phyloP scores from a whole-genome alignment of 148 eudicot species.

The Simmondsia chinensis region DNA sequence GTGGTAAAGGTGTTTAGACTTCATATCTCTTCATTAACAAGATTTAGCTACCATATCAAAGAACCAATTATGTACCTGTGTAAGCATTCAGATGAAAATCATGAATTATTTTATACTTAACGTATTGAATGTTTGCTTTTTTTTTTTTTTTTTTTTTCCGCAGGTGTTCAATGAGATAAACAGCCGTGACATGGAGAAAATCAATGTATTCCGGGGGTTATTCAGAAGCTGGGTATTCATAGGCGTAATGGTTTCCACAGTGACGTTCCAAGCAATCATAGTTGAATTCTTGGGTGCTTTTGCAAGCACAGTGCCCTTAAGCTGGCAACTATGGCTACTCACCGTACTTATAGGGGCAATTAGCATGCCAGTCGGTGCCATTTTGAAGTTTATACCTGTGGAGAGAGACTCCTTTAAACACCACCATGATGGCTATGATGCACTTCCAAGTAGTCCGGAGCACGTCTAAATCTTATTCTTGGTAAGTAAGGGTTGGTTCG shows the following conservation, averaged over 20 bases:
- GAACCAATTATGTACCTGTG: too few relatives aligned
- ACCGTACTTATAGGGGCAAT: slow-evolving; percentile 58
- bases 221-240: slow-evolving; percentile 77
- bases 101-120: too few relatives aligned
- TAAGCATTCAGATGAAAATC: too few relatives aligned
- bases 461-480: slow-evolving; percentile 50
- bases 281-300: slow-evolving; percentile 84
- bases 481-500: too few relatives aligned
- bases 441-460: slow-evolving; percentile 55
- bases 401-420: slow-evolving; percentile 14
- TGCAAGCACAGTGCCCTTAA: slow-evolving; percentile 85
- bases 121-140: too few relatives aligned
- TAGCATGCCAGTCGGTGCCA: slow-evolving; percentile 64
- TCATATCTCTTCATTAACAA: too few relatives aligned
- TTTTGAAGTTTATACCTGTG: slow-evolving; percentile 84
- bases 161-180: slow-evolving; percentile 95
- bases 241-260: slow-evolving; percentile 56
- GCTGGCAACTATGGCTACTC: slow-evolving; percentile 79
- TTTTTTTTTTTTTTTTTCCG: neutral
- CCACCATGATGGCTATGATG: slow-evolving; percentile 60
- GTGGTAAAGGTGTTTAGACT: too few relatives aligned
- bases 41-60: too few relatives aligned
- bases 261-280: slow-evolving; percentile 68
- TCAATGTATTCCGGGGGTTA: slow-evolving; percentile 71
- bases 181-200: slow-evolving; percentile 92